A percentile compares a stretch with the other conserved stretches of the same genome.
These are phyloP conservation scores for Phytophthora ohioensis DNA, from an alignment of 352 stramenopile species.

Conservation along the genomic window DNA sequence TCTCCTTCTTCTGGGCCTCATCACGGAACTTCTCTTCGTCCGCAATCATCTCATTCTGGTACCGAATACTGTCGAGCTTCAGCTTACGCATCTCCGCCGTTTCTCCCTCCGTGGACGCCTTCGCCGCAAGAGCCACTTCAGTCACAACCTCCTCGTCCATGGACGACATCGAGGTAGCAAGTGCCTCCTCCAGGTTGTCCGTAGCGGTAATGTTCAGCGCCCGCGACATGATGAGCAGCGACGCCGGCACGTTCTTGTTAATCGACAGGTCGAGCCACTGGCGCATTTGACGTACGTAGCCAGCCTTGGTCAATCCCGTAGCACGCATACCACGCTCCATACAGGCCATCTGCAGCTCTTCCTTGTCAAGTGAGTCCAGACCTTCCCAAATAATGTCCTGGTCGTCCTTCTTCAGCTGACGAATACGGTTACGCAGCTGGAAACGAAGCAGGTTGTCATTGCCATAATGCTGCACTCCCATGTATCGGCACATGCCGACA, in stretches of 20 bases:
- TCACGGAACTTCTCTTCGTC: constrained; percentile 93
- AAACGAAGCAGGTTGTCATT: constrained; percentile 97
- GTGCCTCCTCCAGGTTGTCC: constrained; percentile 85
- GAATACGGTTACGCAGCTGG: constrained; percentile 93
- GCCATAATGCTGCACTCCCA: constrained; percentile 97
- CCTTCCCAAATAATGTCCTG: constrained; percentile 99
- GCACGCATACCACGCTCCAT: constrained; percentile 98
- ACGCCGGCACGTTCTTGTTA: constrained; percentile 98
- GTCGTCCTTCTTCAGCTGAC: constrained; percentile 97
- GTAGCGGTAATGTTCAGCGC: constrained; percentile 95
- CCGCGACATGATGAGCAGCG: constrained; percentile 98
- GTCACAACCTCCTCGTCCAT: constrained; percentile 91
- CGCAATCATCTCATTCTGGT: constrained; percentile 97
- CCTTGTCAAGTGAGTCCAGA: constrained; percentile 97
- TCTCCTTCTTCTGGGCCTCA: constrained; percentile 84
- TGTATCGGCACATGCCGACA: constrained; percentile 97
- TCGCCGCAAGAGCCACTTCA: constrained; percentile 84
- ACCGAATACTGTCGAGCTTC: constrained; percentile 93
- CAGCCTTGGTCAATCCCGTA: constrained; percentile 96
- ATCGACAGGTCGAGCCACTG: constrained; percentile 99
- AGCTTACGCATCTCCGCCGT: constrained; percentile 81
- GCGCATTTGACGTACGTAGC: constrained; percentile 95
- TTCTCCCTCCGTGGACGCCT: constrained; percentile 65
- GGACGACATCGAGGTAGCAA: constrained; percentile 88
- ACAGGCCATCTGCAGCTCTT: constrained; percentile 97